Base-by-base conservation (phyloP, 106 monocot species). In the Hemerocallis citrina region DNA sequence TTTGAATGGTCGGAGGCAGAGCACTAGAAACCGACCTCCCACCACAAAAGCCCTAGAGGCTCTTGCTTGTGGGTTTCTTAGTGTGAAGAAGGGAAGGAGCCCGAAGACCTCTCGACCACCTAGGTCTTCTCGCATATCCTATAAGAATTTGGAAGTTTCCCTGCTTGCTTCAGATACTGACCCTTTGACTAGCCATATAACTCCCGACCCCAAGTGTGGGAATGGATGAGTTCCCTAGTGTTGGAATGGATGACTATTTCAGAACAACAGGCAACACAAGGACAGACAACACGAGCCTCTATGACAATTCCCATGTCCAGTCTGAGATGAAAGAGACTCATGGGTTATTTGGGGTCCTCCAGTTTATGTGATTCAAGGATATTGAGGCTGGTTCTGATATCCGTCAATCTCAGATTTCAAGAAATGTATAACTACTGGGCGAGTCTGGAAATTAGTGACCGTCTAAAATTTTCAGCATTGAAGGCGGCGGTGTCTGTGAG, bases 11-110 rank as follows among this genome's bases (percentile, higher is more conserved):
- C 71, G 85, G 34, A 75, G 93, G 50, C 88, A 93, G 3, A 79
- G 93, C 65, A 93, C 79, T 39, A 82, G 93, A 55, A 93, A 72
- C 40, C 72, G 93, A 0, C 93, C 93, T 45, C 77, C 71, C 14
- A 89, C 93, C 11, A 52, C 88, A 20, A 80, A 60, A 67, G 93
- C 85, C 30, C 62, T 93, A 57, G 93, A 93, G 79, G 84, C 93
- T 55, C 79, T 93, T 69, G 93, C 83, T 9, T 81, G 74, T 52
- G 93, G 93, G 21, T 79, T 89, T 33, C 56, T 89, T 27, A 76
- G 72, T 50, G 61, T 73, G 22, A 76, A 54, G 28, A 85, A 43
- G 65, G 76, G 33, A 52, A 64, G 50, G 37, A 49, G 43, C 11
- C 59, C 37, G 6, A 69, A 61, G n/a, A 19, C 55, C 16, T 21